Conservation (phyloP, 2,329 filamentous ascomycete species). For the Parasarocladium wereldwijsianum region DNA sequence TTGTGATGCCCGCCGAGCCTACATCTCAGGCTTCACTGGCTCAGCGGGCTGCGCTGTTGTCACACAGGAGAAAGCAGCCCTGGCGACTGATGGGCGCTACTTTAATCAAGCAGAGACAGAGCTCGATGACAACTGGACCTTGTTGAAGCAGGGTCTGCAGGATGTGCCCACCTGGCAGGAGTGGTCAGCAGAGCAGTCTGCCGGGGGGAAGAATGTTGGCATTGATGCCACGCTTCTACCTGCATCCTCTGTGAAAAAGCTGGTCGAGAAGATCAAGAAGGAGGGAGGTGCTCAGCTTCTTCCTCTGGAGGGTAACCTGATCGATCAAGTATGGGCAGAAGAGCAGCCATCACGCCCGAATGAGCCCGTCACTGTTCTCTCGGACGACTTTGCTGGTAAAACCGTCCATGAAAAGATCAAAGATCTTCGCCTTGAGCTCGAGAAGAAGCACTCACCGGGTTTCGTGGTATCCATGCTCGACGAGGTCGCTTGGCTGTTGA, state of each 20-base stretch:
- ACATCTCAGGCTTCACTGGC: constrained; percentile 86
- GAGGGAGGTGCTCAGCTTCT: constrained; percentile 65
- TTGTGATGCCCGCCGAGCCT: constrained; percentile 84
- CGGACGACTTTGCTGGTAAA: constrained; percentile 65
- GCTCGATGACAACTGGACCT: constrained; percentile 77
- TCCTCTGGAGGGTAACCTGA: constrained; percentile 64
- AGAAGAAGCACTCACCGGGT: constrained; percentile 75
- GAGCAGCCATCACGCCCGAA: constrained; percentile 60
- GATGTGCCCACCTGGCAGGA: constrained; percentile 97
- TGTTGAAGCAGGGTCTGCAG: constrained; percentile 85
- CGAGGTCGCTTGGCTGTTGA: constrained; percentile 98
- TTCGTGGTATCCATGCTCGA: constrained; percentile 92
- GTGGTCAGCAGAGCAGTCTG: constrained; percentile 79
- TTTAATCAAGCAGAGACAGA: constrained; percentile 93
- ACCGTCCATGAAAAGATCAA: constrained; percentile 67
- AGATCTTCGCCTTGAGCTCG: constrained; percentile 78
- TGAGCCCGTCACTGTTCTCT: constrained; percentile 60
- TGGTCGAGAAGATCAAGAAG: constrained; percentile 76
- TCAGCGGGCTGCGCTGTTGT: constrained; percentile 89
- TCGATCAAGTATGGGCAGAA: constrained; percentile 79
- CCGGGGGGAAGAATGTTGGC: constrained; percentile 73
- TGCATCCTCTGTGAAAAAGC: constrained; percentile 45
- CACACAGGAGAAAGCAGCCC: constrained; percentile 69
- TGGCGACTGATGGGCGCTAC: constrained; percentile 92
- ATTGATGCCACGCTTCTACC: constrained; percentile 85